Conservation (phyloP, 768 basidiomycete species). For the Dioszegia aurantiaca region DNA sequence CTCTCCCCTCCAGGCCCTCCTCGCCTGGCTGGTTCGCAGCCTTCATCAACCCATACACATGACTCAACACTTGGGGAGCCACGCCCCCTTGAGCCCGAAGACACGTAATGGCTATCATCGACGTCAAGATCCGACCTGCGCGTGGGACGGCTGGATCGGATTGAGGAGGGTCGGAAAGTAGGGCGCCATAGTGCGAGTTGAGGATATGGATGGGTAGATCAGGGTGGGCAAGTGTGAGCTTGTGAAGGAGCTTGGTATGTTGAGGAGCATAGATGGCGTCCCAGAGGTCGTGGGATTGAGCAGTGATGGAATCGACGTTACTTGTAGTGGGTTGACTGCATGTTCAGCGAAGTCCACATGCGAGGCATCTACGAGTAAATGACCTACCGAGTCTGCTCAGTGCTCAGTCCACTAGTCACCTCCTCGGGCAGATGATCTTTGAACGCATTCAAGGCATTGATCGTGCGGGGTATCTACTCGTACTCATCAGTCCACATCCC, state of each 20-base stretch:
- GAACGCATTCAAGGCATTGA: constrained; percentile 74
- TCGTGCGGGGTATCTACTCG: constrained; percentile 61
- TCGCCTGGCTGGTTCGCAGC: constrained; percentile 64
- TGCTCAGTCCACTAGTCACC: constrained; percentile 68
- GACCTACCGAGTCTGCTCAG: constrained; percentile 64
- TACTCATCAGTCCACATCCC: no score
- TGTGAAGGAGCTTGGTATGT: constrained; percentile 81
- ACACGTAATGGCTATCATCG: constrained; percentile 78
- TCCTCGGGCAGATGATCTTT: constrained; percentile 75
- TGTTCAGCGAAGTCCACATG: constrained; percentile 3
- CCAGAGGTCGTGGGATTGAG: constrained; percentile 73
- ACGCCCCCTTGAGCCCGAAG: constrained; percentile 80
- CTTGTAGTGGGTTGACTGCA: constrained; percentile 51
- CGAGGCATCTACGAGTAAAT: neutral
- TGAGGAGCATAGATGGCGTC: constrained; percentile 83
- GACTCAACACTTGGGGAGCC: constrained; percentile 80
- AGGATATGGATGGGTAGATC: constrained; percentile 70
- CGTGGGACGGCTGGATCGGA: constrained; percentile 9
- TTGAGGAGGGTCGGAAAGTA: constrained; percentile 52
- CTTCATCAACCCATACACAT: constrained; percentile 86
- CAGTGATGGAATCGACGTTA: constrained; percentile 64
- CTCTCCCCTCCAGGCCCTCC: constrained; percentile 55
- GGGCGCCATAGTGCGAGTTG: constrained; percentile 52
- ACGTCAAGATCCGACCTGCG: constrained; percentile 75
- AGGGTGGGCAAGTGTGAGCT: constrained; percentile 82